Conservation (phyloP, 1,284 basidiomycete genomes). For the Puccinia triticina region DNA sequence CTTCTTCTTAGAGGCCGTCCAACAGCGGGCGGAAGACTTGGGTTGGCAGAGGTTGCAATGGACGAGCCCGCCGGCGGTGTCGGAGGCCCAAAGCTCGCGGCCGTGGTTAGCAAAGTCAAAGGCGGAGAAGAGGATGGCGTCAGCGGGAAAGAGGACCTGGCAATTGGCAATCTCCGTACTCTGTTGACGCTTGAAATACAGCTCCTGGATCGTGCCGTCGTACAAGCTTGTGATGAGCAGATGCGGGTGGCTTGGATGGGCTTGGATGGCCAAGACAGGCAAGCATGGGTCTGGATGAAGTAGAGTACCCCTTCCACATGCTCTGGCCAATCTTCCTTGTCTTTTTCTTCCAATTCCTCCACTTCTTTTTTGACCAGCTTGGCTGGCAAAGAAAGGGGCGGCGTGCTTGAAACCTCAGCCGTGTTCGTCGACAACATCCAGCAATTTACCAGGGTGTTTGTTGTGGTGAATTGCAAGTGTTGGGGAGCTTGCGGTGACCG, state of each 20-base stretch:
- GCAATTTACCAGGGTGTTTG: too few relatives aligned
- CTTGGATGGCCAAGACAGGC: conserved; percentile 28
- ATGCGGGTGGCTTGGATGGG: conserved; percentile 28
- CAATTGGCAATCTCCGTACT: conserved; percentile 36
- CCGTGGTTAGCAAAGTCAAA: conserved; percentile 45
- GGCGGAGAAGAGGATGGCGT: conserved; percentile 28
- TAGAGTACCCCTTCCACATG: conserved; percentile 6
- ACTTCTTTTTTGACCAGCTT: not conserved
- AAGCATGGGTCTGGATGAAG: conserved; percentile 44
- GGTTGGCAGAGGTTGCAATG: conserved; percentile 34
- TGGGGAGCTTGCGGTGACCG: too few relatives aligned
- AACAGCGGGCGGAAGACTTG: conserved; percentile 24
- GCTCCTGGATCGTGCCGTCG: conserved; percentile 37
- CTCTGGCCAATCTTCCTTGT: conserved; percentile 25
- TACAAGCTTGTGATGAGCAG: conserved; percentile 28
- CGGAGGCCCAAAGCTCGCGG: conserved; percentile 30
- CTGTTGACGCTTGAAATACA: conserved; percentile 40
- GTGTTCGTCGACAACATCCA: not conserved
- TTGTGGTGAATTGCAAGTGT: too few relatives aligned
- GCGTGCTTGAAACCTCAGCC: not conserved
- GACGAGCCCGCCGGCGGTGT: conserved; percentile 39
- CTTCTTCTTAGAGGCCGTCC: too few relatives aligned
- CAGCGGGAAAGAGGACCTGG: not conserved
- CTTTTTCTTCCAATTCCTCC: conserved; percentile 26
- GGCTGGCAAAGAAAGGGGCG: not conserved